Evolutionary conservation across 2,329 filamentous ascomycete genomes (phyloP), one percentile per base, ranked within the genome.

Genomic region (Chrysosporium keratinophilum): DNA sequence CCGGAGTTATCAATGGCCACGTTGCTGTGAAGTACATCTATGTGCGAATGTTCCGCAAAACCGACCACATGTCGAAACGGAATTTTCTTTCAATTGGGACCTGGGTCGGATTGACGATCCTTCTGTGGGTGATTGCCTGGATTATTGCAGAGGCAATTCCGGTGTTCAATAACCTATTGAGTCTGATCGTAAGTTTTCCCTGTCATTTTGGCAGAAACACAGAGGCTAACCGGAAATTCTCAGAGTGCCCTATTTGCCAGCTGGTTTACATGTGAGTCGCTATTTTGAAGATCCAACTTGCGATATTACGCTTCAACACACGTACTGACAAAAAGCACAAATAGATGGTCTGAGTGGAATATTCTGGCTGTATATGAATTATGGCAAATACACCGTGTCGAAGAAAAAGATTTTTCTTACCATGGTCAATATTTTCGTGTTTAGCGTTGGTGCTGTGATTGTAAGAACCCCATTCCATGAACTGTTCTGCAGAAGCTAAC

Each of bases 111-210:
- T 78, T 87, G 44, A 76, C 78, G 0, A 63, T 75, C 0, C 64
- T 60, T 11, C 65, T 80, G 14, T 87, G 83, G 80, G 59, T 79
- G 5, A 53, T 84, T 3, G 80, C 82, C 1, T 85, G 81, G 75
- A 67, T 87, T 55, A 82, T 88, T 55, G 82, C 84, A 4, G 78
- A 84, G 63, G 79, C 81, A 0, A 82, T 88, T 6, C 85, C 85
- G 0, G 78, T 81, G 47, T 88, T 88, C 70, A 80, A 79, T 62
- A 75, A 80, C 45, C 70, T 88, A 7, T 70, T 88, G n/a, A 79
- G 78, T 3, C 68, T 87, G 35, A 79, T 87, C 57, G 61, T 69
- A 65, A 67, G 50, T 76, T 39, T n/a, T 3, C 17, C 44, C 3
- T 7, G 7, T 72, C n/a, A 46, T 19, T 7, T 46, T 23, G 3